phyloP scores from a whole-genome alignment of 805 yeast species.

The Candida railenensis region DNA sequence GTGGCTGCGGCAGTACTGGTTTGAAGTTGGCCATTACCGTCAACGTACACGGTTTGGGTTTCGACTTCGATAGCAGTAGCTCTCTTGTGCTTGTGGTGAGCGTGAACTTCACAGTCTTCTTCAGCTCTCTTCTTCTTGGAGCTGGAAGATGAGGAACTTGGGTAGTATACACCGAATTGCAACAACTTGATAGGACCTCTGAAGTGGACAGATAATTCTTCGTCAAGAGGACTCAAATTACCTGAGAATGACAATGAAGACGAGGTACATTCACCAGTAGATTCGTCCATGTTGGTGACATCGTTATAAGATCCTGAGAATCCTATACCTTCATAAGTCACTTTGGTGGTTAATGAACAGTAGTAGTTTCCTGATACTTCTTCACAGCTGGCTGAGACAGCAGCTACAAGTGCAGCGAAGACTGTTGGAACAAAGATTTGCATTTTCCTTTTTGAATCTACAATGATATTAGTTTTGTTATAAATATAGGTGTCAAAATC shows the following conservation, averaged over 20 bases:
- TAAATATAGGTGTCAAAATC: background rate
- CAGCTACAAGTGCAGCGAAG: constrained; percentile 20
- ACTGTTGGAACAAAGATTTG: constrained; percentile 22
- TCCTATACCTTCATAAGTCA: constrained; percentile 72
- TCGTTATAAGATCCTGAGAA: constrained; percentile 80
- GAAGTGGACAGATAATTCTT: constrained; percentile 84
- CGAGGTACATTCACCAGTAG: constrained; percentile 70
- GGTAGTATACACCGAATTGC: constrained; percentile 90
- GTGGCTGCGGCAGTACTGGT: constrained; percentile 21
- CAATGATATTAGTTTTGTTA: background rate
- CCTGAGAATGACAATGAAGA: constrained; percentile 62
- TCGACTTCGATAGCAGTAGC: constrained; percentile 68
- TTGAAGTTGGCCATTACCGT: constrained; percentile 50
- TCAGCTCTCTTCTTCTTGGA: constrained; percentile 44
- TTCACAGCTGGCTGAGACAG: constrained; percentile 36
- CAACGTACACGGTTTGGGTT: constrained; percentile 75
- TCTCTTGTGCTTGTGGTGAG: constrained; percentile 55
- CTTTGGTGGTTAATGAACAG: constrained; percentile 69
- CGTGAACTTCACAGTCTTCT: constrained; percentile 47
- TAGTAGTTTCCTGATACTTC: constrained; percentile 74
- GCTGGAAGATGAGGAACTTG: constrained; percentile 42
- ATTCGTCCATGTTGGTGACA: constrained; percentile 75
- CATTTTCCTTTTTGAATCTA: constrained; percentile 12
- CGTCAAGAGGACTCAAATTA: constrained; percentile 73
- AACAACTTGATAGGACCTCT: constrained; percentile 82